Base-by-base conservation (phyloP, 1,284 basidiomycete species). In the Cutaneotrichosporon sp. region DNA sequence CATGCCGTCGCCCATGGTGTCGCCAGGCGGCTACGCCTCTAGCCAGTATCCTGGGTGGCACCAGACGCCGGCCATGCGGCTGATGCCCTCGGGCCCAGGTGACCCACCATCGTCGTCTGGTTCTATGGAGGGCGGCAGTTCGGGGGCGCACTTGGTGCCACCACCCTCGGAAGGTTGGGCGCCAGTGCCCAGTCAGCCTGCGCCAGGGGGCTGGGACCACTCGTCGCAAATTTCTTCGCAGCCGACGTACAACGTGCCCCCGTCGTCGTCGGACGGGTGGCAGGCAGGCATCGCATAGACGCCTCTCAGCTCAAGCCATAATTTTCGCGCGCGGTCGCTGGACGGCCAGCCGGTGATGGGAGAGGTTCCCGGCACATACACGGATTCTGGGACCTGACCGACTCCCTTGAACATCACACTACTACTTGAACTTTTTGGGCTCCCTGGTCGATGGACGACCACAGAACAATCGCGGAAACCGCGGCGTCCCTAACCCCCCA, bases 1-100 rank as follows among this genome's bases (percentile, higher is more conserved):
- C 8, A 48, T 57, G 45, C 18, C 59, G 4, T 60, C 59, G 18
- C 59, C 59, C 3, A 49, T 56, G 17, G 47, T 55, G 8, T 60
- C 55, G 1, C 55, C 55, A 3, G 45, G 41, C 17, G 55, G 55
- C 20, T 37, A 41, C 7, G 17, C 47, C 1, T 20, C 48, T 13
- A 49, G 49, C 26, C 47, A 47, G n/a, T 59, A 59, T 15, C 37
- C 38, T 7, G 37, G 47, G 5, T 56, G 54, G 58, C 58, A 59
- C 21, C 51, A 46, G 17, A 51, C 54, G 8, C 41, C 51, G 0
- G 45, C 40, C 10, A 45, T 59, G 35, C 51, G 58, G 18, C 37
- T 51, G 12, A 46, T 55, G 51, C 47, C 44, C 1, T 37, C 55
- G 1, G 40, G 46, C 7, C 10, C 33, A 9, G 40, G 53, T 34